phyloP scores from a whole-genome alignment of 768 basidiomycete species.

The Sarcodon sp. region DNA sequence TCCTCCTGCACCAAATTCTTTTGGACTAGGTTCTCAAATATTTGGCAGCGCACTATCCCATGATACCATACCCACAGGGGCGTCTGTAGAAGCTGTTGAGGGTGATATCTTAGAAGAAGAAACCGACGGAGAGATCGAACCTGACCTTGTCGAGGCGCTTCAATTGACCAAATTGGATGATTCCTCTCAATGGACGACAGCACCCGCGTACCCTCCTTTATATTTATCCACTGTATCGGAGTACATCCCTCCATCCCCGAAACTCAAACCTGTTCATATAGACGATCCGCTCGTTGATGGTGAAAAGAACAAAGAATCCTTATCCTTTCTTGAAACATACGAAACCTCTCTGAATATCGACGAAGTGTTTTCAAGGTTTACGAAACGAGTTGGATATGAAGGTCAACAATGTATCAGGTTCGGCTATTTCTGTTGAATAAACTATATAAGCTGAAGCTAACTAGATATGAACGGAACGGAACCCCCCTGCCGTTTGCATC shows the following conservation, averaged over 20 bases:
- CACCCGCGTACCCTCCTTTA: slow-evolving; percentile 52
- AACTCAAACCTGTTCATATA: slow-evolving; percentile 25
- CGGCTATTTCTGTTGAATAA: slow-evolving; percentile 12
- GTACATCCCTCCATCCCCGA: slow-evolving; percentile 49
- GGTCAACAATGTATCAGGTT: slow-evolving; percentile 84
- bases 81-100: slow-evolving; percentile 16
- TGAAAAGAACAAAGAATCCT: slow-evolving; percentile 29
- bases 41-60: slow-evolving; percentile 27
- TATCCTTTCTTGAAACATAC: slow-evolving; percentile 63
- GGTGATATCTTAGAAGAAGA: slow-evolving; percentile 13
- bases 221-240: slow-evolving; percentile 71
- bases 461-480: slow-evolving; percentile 81
- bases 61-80: slow-evolving; percentile 5
- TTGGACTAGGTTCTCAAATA: slow-evolving; percentile 54
- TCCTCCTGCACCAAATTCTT: slow-evolving; percentile 19
- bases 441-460: neutral
- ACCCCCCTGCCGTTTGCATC: slow-evolving; percentile 78
- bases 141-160: slow-evolving; percentile 44
- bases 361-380: slow-evolving; percentile 78
- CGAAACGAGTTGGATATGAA: slow-evolving; percentile 52
- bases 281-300: slow-evolving; percentile 28
- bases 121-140: slow-evolving; percentile 20
- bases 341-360: slow-evolving; percentile 75
- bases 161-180: slow-evolving; percentile 38
- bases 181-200: slow-evolving; percentile 46